These are phyloP conservation scores for Colletotrichum acutatum DNA, from an alignment of 2,329 filamentous ascomycete genomes.

Conservation along the genomic window DNA sequence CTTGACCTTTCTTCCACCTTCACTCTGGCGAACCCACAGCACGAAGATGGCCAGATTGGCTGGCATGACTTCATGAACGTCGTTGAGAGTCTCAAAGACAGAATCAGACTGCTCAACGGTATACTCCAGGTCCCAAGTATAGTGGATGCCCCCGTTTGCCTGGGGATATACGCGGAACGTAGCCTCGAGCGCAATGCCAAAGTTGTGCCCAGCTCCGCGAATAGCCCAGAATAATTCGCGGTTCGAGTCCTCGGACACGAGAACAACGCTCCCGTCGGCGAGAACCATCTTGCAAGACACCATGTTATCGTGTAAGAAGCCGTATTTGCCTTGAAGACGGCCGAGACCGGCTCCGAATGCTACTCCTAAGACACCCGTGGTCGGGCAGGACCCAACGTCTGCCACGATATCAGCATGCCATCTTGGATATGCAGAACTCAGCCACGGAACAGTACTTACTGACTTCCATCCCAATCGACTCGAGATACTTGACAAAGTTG, in stretches of 20 bases:
- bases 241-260: constrained; percentile 40
- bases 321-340: constrained; percentile 39
- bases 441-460: constrained; percentile 1
- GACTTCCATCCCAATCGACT: constrained; percentile 27
- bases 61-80: constrained; percentile 42
- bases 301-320: constrained; percentile 45
- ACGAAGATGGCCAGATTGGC: constrained; percentile 43
- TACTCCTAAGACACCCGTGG: constrained; percentile 43
- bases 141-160: constrained; percentile 39
- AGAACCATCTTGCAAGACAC: constrained; percentile 44
- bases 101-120: constrained; percentile 41
- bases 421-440: no score
- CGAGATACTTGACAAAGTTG: constrained; percentile 25
- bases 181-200: constrained; percentile 59
- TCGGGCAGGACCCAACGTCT: constrained; percentile 26
- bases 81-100: constrained; percentile 48
- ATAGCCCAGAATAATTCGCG: constrained; percentile 60
- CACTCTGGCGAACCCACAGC: constrained; percentile 45
- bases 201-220: constrained; percentile 61
- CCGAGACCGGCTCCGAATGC: constrained; percentile 46
- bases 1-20: constrained; percentile 30
- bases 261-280: constrained; percentile 39
- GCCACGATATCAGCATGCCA: neutral
- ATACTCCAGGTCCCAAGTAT: constrained; percentile 42
- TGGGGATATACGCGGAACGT: constrained; percentile 52